A percentile compares a stretch with the other conserved stretches of the same genome.
Conservation (phyloP, 23 red algal genomes). For the Gracilaria gracilis region DNA sequence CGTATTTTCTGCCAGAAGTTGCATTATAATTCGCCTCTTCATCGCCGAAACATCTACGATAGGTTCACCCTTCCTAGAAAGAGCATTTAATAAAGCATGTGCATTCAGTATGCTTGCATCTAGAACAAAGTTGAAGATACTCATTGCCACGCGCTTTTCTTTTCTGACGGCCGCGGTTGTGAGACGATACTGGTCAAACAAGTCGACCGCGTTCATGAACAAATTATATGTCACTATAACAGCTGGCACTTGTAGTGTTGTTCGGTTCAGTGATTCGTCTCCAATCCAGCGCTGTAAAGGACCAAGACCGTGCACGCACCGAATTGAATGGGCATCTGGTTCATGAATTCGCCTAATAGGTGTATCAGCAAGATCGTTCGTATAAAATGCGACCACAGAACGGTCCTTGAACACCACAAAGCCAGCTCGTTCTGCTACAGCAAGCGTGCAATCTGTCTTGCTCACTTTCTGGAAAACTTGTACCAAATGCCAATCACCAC, state of each 20-base stretch:
- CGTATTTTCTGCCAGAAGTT: neutral
- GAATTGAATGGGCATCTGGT: neutral
- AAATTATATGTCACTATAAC: constrained; percentile 19
- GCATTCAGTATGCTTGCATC: constrained; percentile 7
- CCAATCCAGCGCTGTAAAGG: neutral
- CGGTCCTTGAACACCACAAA: constrained; percentile 6
- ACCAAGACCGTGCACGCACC: neutral
- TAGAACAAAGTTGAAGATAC: constrained; percentile 13
- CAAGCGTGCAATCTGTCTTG: neutral
- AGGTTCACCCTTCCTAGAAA: neutral
- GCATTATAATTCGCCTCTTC: neutral
- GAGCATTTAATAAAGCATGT: neutral
- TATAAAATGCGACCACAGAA: constrained; percentile 16
- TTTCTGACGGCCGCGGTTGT: neutral
- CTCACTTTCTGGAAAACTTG: neutral
- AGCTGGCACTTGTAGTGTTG: constrained; percentile 3
- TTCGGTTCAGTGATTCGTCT: neutral
- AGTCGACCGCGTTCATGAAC: constrained; percentile 15
- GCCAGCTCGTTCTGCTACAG: neutral
- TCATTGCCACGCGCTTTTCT: constrained; percentile 22
- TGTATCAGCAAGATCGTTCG: constrained; percentile 8
- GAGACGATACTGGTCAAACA: neutral
- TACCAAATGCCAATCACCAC: neutral
- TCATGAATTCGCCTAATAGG: constrained; percentile 2
- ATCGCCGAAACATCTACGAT: constrained; percentile 1